Evolutionary conservation across 257 asterid genomes (phyloP).

Genomic region (Agastache rugosa): DNA sequence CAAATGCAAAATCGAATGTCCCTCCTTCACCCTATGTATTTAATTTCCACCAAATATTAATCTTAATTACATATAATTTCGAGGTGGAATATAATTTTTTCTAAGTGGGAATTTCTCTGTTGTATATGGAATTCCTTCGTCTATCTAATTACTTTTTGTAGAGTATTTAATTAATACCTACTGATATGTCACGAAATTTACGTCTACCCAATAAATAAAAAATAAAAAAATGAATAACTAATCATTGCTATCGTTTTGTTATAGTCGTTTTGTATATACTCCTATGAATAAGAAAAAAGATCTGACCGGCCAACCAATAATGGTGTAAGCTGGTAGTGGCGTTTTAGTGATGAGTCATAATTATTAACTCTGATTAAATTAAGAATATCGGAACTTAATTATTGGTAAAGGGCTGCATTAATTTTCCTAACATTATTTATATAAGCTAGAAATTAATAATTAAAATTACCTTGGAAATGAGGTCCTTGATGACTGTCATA

Average conservation of each 20-base stretch:
- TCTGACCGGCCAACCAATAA: conserved; percentile 16
- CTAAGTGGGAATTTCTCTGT: no score
- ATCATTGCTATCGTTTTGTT: no score
- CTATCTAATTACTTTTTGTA: no score
- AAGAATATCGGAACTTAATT: neutral
- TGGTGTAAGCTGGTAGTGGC: neutral
- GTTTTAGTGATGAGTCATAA: neutral
- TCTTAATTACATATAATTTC: no score
- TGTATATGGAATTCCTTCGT: neutral
- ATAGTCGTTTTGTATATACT: no score
- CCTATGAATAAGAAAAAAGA: no score
- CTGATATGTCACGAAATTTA: neutral
- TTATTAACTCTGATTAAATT: neutral
- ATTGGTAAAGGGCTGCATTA: no score
- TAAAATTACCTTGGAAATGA: conserved; percentile 34
- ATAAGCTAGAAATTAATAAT: neutral
- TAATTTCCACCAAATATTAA: neutral
- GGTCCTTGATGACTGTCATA: conserved; percentile 25
- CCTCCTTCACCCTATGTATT: conserved; percentile 56
- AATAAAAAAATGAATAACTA: neutral
- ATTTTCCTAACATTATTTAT: no score
- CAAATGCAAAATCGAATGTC: conserved; percentile 66
- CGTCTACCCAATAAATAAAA: no score
- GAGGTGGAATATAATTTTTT: no score
- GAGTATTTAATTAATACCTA: no score